Evolutionary conservation across 2,329 filamentous ascomycete genomes (phyloP).

Genomic region (Hypoxylon sp.): DNA sequence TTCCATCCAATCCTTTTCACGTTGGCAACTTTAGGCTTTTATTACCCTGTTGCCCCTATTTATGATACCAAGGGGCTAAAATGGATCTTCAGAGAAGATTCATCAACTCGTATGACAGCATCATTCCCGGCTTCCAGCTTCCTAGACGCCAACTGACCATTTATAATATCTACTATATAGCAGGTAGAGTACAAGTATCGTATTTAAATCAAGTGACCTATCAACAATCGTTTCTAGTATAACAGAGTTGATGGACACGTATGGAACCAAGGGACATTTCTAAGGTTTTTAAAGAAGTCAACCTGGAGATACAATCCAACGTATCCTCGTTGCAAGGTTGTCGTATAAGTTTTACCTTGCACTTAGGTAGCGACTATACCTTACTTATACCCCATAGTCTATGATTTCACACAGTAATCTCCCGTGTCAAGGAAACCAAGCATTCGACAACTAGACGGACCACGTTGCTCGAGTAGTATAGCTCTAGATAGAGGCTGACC

Average conservation of each 20-base stretch:
- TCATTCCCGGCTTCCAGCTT: not conserved
- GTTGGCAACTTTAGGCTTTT: not conserved
- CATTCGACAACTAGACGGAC: not conserved
- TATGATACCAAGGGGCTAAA: not conserved
- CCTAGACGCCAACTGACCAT: not conserved
- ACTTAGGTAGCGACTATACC: too few species aligned
- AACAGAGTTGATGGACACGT: not conserved
- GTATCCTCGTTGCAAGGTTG: not conserved
- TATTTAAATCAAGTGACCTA: not conserved
- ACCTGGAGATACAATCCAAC: not conserved
- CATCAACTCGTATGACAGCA: not conserved
- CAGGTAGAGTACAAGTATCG: not conserved
- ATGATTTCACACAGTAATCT: not conserved
- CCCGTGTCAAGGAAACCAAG: not conserved
- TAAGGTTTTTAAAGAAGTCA: not conserved
- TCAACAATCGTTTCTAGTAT: not conserved
- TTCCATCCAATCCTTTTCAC: too few species aligned
- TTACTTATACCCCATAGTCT: not conserved
- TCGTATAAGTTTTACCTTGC: not conserved
- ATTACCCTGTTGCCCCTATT: not conserved
- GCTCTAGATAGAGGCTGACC: too few species aligned
- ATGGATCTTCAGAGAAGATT: too few species aligned
- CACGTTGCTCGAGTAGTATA: not conserved
- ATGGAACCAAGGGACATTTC: not conserved
- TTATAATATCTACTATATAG: not conserved